Conservation (phyloP, 2,329 filamentous ascomycete species). For the Aspergillus intermedius region DNA sequence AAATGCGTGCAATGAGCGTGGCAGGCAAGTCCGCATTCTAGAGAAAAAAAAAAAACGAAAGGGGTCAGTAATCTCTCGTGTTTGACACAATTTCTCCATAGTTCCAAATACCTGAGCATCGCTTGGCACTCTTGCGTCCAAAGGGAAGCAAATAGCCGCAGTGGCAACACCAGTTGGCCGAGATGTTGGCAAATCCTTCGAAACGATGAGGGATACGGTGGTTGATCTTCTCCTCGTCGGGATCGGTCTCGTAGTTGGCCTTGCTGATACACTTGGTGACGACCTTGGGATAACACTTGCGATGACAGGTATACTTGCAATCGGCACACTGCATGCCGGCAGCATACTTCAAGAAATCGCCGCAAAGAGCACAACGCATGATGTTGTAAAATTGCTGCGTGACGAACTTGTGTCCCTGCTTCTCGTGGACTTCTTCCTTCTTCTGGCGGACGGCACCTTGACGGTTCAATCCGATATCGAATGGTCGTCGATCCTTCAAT, state of each 20-base stretch:
- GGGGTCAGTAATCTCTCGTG: constrained; percentile 6
- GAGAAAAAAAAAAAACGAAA: background rate
- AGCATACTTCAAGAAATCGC: constrained; percentile 97
- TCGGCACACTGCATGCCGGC: constrained; percentile 99
- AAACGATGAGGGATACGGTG: constrained; percentile 98
- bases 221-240: constrained; percentile 99
- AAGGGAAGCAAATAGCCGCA: constrained; percentile 94
- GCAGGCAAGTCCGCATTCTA: constrained; percentile 85
- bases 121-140: constrained; percentile 89
- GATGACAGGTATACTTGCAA: constrained; percentile 99
- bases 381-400: constrained; percentile 99
- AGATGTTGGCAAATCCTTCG: constrained; percentile 93
- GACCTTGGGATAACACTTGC: constrained; percentile 92
- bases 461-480: constrained; percentile 84
- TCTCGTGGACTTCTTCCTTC: constrained; percentile 97
- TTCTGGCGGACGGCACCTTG: constrained; percentile 95
- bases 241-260: constrained; percentile 95
- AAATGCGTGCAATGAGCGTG: constrained; percentile 89
- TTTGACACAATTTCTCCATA: background rate
- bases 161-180: constrained; percentile 98
- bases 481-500: constrained; percentile 70
- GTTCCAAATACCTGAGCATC: constrained; percentile 64
- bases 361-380: constrained; percentile 97
- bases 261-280: constrained; percentile 99
- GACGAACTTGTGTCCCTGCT: constrained; percentile 98